Percentiles rank a stretch among this genome's conserved stretches.
Evolutionary conservation across 1,139 yeast genomes (phyloP).

Genomic region (Debaryomycetaceae sp.): DNA sequence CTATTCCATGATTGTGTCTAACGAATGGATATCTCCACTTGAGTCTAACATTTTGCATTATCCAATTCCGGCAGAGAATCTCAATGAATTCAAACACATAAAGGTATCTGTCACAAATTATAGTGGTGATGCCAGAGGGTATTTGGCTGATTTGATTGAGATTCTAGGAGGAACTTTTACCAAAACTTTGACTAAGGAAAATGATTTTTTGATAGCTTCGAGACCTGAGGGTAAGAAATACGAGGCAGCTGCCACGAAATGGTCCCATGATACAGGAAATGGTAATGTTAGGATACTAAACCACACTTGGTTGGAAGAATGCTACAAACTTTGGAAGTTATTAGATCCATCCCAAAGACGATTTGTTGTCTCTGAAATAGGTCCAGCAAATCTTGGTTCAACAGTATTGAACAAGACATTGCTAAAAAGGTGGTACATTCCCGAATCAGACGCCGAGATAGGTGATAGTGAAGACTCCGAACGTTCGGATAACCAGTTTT

Average conservation of each 20-base stretch:
- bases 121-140: constrained; percentile 78
- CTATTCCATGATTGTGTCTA: constrained; percentile 56
- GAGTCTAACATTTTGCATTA: constrained; percentile 59
- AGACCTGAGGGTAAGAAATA: constrained; percentile 69
- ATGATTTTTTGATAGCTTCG: constrained; percentile 73
- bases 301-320: constrained; percentile 89
- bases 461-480: background rate
- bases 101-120: constrained; percentile 73
- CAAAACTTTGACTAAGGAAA: constrained; percentile 59
- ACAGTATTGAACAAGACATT: constrained; percentile 37
- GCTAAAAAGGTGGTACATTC: background rate
- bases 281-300: constrained; percentile 56
- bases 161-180: constrained; percentile 78
- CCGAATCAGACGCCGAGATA: background rate
- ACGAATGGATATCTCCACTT: constrained; percentile 56
- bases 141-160: constrained; percentile 60
- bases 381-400: constrained; percentile 34
- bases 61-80: constrained; percentile 58
- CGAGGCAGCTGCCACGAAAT: constrained; percentile 66
- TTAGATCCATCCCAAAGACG: constrained; percentile 28
- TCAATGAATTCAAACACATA: constrained; percentile 50
- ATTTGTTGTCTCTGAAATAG: background rate
- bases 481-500: background rate
- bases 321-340: constrained; percentile 57
- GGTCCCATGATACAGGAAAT: constrained; percentile 25